Evolutionary conservation across 331 rosid species (phyloP), one percentile per base, ranked within the genome.

Genomic region (Quercus tomentella): DNA sequence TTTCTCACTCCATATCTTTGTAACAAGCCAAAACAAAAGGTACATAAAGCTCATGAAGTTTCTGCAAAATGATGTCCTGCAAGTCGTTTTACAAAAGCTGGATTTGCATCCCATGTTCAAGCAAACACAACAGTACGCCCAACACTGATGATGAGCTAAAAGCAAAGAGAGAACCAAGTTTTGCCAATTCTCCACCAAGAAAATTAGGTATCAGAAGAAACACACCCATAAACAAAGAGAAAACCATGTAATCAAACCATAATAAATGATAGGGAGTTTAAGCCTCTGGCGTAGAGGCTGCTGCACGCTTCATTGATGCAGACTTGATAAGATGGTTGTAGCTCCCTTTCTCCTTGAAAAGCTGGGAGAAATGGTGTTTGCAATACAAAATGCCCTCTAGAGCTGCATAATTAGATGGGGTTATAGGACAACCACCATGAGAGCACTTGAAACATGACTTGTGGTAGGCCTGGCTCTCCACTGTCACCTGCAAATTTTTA

Each of bases 281-380:
- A 71, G 91, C 91, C 75, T 96, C 97, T 15, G 96, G 97, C 82
- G 87, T 86, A 1, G 97, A 65, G 72, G 92, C 77, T 37, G 95
- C 90, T 18, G 97, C 86, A 2, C 97, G 89, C 83, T 90, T 96
- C 57, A 90, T 73, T 23, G 97, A 89, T 45, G 99, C 97, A 80
- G 97, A 91, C 88, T 93, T 96, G 77, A 89, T 88, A 35, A 96
- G 97, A 83, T 96, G 99, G 81, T 86, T 93, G 71, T 96, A 96
- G 87, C 94, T 96, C 20, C 99, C 98, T 79, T 96, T 96, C 87
- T 96, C 99, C 90, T 93, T 96, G 81, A 96, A 96, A 75, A 96
- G 98, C 87, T 93, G 99, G 18, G 98, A 84, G 83, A 96, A 96
- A 82, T 96, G 99, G 94, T 93, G 98, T 76, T 96, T 96, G 92